Base-by-base conservation (phyloP, 2,329 filamentous ascomycete genomes). In the Herpotrichia juniperi region DNA sequence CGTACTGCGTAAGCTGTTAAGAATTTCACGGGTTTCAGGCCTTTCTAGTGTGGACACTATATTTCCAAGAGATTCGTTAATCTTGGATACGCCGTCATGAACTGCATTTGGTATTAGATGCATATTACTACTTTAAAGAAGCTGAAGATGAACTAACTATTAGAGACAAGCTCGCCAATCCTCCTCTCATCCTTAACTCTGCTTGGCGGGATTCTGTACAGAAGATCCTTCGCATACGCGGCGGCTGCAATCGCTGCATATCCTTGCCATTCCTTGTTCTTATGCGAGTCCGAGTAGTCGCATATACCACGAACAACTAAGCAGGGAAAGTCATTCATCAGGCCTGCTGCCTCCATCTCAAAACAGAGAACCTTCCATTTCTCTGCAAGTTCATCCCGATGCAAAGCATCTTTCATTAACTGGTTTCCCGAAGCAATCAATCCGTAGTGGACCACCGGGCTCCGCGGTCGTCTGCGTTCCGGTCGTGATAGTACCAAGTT, bases 271-370 rank as follows among this genome's bases (percentile, higher is more conserved):
- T 24, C 46, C 21, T 58, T 55, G 42, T 54, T 59, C 53, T 63
- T 62, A 31, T 64, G 57, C 25, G 58, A 62, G 45, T 64, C 58
- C 32, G 59, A 47, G 42, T 64, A 64, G 46, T 64, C 59, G 50
- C 56, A 64, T 24, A 63, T 59, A 28, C 59, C 58, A 4, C 55
- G 54, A n/a, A 64, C 21, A 6, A 62, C 62, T 2, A 64, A 17
- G 47, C 54, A 61, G 8, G 59, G 55, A 48, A 53, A 45, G 19
- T 56, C 42, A 5, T 58, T 21, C 46, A 59, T 46, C 9, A 63
- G 44, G 7, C 58, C 60, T 21, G 58, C 60, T 34, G 52, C 60
- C 35, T 61, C 62, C 59, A 64, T 64, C 49, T 64, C 58, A 37
- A 64, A 63, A 40, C 56, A 64, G 8, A 63, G 55, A 1, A 44